Base-by-base conservation (phyloP, 2,329 filamentous ascomycete species). In the Fusarium duplospermum region DNA sequence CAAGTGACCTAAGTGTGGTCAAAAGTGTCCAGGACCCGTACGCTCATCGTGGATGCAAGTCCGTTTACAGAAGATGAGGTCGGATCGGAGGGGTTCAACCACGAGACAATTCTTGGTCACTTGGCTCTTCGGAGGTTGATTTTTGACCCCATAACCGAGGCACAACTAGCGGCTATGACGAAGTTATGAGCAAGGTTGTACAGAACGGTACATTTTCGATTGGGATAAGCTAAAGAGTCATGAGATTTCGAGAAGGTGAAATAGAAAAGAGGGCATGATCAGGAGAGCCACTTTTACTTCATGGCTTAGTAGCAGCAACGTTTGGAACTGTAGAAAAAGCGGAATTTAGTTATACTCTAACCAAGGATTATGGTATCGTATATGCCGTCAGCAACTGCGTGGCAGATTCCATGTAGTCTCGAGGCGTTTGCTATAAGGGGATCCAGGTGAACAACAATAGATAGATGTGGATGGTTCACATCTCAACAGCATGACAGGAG, bases 111-210 rank as follows among this genome's bases (percentile, higher is more conserved):
- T 59, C 10, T 62, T 47, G 22, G 20, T 29, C 31, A 59, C 45
- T 63, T 66, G 40, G 27, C 35, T 58, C 63, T 69, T 27, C 63
- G 35, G 35, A 35, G 59, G 20, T 20, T 66, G 20, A 35, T 9
- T 40, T 56, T 63, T 8, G 63, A 66, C 35, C 67, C 63, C 24
- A 60, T 66, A 16, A 47, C 27, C n/a, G 63, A 66, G 60, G 67
- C 59, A 40, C 33, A 38, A 45, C 2, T 22, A 40, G 11, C 7
- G 35, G 52, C 5, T 33, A 47, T 24, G 42, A 10, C 1, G 14
- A 47, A 24, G 42, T 6, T 1, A 45, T 45, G 40, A 45, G 20
- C 14, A 45, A 3, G 13, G 11, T 14, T 45, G 6, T 45, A 22
- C 4, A 22, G 14, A 45, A 22, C n/a, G 13, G 22, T 20, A 42